Base-by-base conservation (phyloP, 352 stramenopile genomes). In the Phytophthora multivora region DNA sequence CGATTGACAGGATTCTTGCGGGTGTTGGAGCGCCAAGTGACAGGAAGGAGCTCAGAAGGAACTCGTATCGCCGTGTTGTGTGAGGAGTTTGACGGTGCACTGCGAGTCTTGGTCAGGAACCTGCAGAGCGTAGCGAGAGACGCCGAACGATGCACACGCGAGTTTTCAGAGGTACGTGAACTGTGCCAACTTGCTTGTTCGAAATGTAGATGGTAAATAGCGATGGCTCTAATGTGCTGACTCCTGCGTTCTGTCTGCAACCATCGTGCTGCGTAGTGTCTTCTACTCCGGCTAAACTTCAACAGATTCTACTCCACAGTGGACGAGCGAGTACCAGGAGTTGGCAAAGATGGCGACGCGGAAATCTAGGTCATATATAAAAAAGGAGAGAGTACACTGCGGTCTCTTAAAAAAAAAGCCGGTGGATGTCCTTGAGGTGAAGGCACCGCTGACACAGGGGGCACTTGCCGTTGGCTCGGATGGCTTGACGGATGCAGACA, bases 381-480 rank as follows among this genome's bases (percentile, higher is more conserved):
- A 60, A 57, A 60, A 71, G 3, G 9, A 33, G 9, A 33, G 28
- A 33, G 8, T 45, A 63, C 26, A 36, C 50, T 49, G 49, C 26
- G 33, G 40, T 72, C 25, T 15, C 46, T 88, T 66, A 95, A 56
- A 95, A 91, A 62, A 79, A 95, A 15, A 95, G 66, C n/a, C 62
- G 73, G 67, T 95, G 86, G n/a, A 84, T 86, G 68, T 93, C 86
- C 31, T 80, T 83, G 23, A 71, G 72, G 23, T 77, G 69, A 18
- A 95, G 61, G 35, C 48, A 68, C 16, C 84, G 72, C 52, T 92
- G 80, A 31, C 84, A 95, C 18, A 95, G 51, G 9, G 86, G 86
- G 41, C 86, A 95, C 60, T 91, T 93, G 49, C 67, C 71, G 5
- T 75, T 93, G 26, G 84, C 70, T 18, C 66, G 77, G 48, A 95